Conservation (phyloP, 441 rosid species). For the Biscutella laevigata region DNA sequence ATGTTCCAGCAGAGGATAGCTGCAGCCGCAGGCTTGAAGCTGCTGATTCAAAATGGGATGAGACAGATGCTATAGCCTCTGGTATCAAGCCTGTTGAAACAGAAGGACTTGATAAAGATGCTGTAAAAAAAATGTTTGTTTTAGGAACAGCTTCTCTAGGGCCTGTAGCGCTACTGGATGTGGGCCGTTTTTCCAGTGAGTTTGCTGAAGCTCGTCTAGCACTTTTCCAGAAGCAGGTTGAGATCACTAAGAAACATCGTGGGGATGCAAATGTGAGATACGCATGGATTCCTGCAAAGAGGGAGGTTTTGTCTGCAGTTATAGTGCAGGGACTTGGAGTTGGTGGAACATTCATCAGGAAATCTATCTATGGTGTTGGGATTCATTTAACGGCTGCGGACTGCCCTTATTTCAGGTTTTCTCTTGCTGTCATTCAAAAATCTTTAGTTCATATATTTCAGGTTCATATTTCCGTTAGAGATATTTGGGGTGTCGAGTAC, state of each 20-base stretch:
- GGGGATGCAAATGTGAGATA: conserved; percentile 71
- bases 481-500: not conserved
- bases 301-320: conserved; percentile 34
- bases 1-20: conserved; percentile 39
- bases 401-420: conserved; percentile 29
- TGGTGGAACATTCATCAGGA: conserved; percentile 43
- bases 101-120: conserved; percentile 34
- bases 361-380: conserved; percentile 60
- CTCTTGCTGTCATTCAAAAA: not conserved
- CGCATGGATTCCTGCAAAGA: conserved; percentile 87
- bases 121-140: conserved; percentile 45
- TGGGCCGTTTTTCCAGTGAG: conserved; percentile 39
- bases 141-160: conserved; percentile 38
- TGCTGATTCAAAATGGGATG: conserved; percentile 36
- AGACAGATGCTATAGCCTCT: conserved; percentile 22
- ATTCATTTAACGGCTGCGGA: conserved; percentile 65
- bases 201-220: conserved; percentile 45
- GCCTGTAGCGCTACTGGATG: conserved; percentile 35
- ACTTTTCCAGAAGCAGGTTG: conserved; percentile 71
- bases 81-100: conserved; percentile 18
- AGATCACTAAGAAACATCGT: conserved; percentile 52
- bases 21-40: conserved; percentile 26
- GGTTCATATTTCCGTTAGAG: not conserved
- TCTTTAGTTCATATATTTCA: not conserved
- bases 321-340: conserved; percentile 59